Percentiles rank a stretch among this genome's conserved stretches.
Evolutionary conservation across 2,329 filamentous ascomycete species (phyloP).

Genomic region (Scolecobasidium constrictum): DNA sequence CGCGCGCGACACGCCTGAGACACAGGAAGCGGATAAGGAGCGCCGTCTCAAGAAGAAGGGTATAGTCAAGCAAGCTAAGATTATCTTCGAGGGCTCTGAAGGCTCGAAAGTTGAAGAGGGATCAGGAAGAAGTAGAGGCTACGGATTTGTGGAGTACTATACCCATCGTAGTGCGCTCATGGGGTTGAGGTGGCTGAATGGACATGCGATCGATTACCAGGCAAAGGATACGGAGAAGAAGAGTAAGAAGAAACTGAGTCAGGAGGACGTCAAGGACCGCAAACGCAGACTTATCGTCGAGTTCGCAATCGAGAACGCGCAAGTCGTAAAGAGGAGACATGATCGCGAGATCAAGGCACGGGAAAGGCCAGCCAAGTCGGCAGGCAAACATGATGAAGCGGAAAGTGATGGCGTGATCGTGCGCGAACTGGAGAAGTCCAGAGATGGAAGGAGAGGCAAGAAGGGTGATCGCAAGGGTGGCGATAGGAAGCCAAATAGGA

Average conservation of each 20-base stretch:
- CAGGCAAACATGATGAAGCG: too few relatives aligned
- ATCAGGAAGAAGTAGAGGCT: conserved; percentile 77
- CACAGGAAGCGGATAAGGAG: conserved; percentile 67
- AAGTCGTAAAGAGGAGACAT: conserved; percentile 74
- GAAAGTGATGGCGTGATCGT: too few relatives aligned
- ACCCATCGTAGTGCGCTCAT: conserved; percentile 91
- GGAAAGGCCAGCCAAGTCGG: too few relatives aligned
- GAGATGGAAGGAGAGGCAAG: conserved; percentile 20
- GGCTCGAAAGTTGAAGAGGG: conserved; percentile 72
- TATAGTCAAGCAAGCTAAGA: conserved; percentile 84
- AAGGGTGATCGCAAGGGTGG: conserved; percentile 20
- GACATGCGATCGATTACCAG: conserved; percentile 48
- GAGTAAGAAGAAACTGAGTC: conserved; percentile 22
- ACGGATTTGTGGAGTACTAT: conserved; percentile 95
- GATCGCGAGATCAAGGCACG: conserved; percentile 29
- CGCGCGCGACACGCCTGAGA: conserved; percentile 65
- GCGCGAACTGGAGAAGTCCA: too few relatives aligned
- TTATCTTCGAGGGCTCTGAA: conserved; percentile 81
- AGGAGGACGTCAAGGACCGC: conserved; percentile 50
- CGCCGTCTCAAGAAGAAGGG: conserved; percentile 76
- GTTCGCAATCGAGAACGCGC: conserved; percentile 96
- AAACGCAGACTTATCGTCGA: conserved; percentile 88
- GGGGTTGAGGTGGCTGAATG: conserved; percentile 89
- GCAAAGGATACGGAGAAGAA: conserved; percentile 35
- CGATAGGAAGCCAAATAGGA: too few relatives aligned